Conservation (phyloP, 1,139 yeast species). For the Taiozyma sp. region DNA sequence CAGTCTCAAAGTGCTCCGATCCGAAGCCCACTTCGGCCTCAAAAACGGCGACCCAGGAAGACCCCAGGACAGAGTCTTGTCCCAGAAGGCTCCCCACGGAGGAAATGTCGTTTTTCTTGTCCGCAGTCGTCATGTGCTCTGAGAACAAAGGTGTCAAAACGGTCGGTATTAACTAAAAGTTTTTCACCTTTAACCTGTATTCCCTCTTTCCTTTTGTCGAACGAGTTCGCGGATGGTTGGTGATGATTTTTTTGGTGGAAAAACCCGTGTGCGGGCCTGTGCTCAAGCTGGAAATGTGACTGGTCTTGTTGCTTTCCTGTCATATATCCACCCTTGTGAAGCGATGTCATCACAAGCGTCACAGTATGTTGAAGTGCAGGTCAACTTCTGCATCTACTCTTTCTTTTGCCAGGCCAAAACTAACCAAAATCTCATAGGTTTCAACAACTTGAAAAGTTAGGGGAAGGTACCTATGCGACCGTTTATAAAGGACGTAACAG, state of each 20-base stretch:
- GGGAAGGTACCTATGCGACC: conserved; percentile 98
- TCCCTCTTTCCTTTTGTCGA: not conserved
- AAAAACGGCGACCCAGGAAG: conserved; percentile 58
- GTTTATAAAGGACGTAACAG: conserved; percentile 95
- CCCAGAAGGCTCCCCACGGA: conserved; percentile 7
- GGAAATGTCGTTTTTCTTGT: not conserved
- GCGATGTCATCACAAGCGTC: conserved; percentile 14
- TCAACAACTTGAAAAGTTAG: conserved; percentile 72
- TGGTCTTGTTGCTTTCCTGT: not conserved
- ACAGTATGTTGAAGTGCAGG: conserved; percentile 9
- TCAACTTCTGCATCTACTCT: not conserved
- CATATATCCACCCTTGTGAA: not conserved
- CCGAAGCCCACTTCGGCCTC: conserved; percentile 31
- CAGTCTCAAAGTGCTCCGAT: conserved; percentile 57
- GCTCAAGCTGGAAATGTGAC: too few relatives aligned
- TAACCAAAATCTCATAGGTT: conserved; percentile 13
- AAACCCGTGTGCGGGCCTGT: not conserved
- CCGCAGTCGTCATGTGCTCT: not conserved
- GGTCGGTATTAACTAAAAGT: not conserved
- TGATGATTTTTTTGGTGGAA: not conserved
- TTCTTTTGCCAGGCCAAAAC: not conserved
- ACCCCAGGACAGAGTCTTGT: conserved; percentile 41
- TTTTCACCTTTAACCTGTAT: not conserved
- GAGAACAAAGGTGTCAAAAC: not conserved
- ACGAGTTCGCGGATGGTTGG: not conserved